Percentiles rank a stretch among this genome's conserved stretches.
Conservation (phyloP, 2,329 filamentous ascomycete genomes). For the Fusarium kyushuense region DNA sequence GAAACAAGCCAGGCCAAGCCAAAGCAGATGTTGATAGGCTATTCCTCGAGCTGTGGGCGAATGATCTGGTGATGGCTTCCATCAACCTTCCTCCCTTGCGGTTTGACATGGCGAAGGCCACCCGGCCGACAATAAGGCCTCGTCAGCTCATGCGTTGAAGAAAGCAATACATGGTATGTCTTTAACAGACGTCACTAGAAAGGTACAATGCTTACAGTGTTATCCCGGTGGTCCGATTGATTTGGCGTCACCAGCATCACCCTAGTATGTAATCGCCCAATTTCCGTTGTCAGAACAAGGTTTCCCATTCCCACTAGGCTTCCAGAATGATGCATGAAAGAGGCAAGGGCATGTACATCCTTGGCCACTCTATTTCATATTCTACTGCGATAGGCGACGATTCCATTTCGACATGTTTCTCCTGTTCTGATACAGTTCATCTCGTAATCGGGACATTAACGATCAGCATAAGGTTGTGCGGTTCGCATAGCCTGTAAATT, state of each 20-base stretch:
- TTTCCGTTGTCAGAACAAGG: slow-evolving; percentile 35
- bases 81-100: slow-evolving; percentile 28
- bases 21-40: slow-evolving; percentile 14
- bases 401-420: slow-evolving; percentile 11
- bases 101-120: slow-evolving; percentile 22
- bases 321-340: slow-evolving; percentile 38
- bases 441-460: slow-evolving; percentile 13
- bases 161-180: background rate
- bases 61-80: slow-evolving; percentile 40
- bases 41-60: slow-evolving; percentile 6
- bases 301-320: slow-evolving; percentile 32
- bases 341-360: slow-evolving; percentile 15
- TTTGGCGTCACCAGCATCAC: slow-evolving; percentile 28
- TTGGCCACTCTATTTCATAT: slow-evolving; percentile 3
- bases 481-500: slow-evolving; percentile 13
- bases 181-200: slow-evolving; percentile 1
- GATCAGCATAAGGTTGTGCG: slow-evolving; percentile 23
- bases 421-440: slow-evolving; percentile 17
- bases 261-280: slow-evolving; percentile 39
- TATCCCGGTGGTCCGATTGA: slow-evolving; percentile 25
- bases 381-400: slow-evolving; percentile 2
- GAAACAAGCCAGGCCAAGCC: slow-evolving; percentile 5
- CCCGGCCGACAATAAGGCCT: slow-evolving; percentile 15
- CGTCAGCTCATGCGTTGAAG: background rate
- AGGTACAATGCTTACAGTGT: slow-evolving; percentile 7